A percentile compares a stretch with the other conserved stretches of the same genome.
These are phyloP conservation scores for Calonectria honghensis DNA, from an alignment of 2,329 filamentous ascomycete species.

Conservation along the genomic window DNA sequence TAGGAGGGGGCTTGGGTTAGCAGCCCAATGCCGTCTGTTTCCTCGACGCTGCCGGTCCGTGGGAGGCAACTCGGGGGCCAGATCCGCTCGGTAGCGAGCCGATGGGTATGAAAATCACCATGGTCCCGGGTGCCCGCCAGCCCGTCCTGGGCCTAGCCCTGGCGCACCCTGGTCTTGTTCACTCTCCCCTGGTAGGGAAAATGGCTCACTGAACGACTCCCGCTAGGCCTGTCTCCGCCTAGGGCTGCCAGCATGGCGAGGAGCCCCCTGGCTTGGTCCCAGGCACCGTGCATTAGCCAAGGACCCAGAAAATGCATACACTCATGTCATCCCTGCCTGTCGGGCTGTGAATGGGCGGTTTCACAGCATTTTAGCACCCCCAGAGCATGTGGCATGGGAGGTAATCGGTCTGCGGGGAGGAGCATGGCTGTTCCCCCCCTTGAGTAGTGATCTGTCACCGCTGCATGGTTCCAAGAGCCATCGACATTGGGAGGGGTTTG, in stretches of 20 bases:
- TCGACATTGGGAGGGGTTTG: conserved; percentile 4
- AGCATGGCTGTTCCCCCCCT: neutral
- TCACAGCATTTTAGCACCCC: conserved; percentile 27
- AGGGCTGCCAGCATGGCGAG: conserved; percentile 37
- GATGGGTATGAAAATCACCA: conserved; percentile 44
- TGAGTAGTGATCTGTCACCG: conserved; percentile 31
- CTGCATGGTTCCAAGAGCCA: neutral
- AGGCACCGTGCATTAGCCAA: conserved; percentile 56
- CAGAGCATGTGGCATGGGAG: conserved; percentile 40
- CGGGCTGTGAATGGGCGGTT: conserved; percentile 45
- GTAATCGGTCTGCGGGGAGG: conserved; percentile 36
- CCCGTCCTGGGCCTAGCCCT: conserved; percentile 21
- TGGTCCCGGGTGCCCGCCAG: neutral
- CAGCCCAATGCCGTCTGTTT: conserved; percentile 11
- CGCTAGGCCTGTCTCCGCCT: conserved; percentile 42
- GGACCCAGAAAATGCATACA: conserved; percentile 53
- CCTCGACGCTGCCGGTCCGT: conserved; percentile 21
- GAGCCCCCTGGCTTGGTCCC: conserved; percentile 31
- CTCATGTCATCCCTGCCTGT: conserved; percentile 46
- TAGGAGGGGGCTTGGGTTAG: neutral
- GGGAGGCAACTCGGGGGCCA: conserved; percentile 32
- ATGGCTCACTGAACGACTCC: conserved; percentile 49
- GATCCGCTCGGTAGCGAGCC: conserved; percentile 51
- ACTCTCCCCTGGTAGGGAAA: conserved; percentile 45
- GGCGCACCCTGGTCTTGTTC: conserved; percentile 31